Evolutionary conservation across 1,284 basidiomycete species (phyloP), one percentile per base, ranked within the genome.

Genomic region (Boletellus dicymbophilus): DNA sequence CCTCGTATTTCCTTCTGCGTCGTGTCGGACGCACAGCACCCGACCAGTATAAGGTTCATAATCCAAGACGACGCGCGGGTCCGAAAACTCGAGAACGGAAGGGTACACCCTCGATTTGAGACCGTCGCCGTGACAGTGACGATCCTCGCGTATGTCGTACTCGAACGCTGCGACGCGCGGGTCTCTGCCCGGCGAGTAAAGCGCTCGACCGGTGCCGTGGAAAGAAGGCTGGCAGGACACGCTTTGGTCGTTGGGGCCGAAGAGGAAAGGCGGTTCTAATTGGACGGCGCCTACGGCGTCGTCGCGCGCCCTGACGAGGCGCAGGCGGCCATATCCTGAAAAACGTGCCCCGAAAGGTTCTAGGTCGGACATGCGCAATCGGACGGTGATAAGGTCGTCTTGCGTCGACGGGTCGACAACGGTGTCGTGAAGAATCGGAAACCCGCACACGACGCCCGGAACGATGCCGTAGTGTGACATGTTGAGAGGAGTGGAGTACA

Each of bases 381-480:
- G 25, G 30, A 61, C 23, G 1, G 38, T 44, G 27, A 58, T 28
- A 22, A 59, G 25, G n/a, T 33, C 16, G 10, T 59, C 54, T 38
- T 48, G 40, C 1, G 49, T 54, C 15, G 40, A 20, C 8, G 46
- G 23, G 18, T 61, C 57, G 0, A 54, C 2, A 15, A 48, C 9
- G 16, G 59, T 12, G 23, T 58, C 54, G 1, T 42, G 49, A 5
- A 61, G 54, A 12, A 61, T 47, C 4, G 27, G 10, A 8, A 15
- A 1, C 3, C 45, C 10, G 9, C 11, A 1, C 18, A 52, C 21
- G 20, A 55, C 36, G 4, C 33, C 40, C 3, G 37, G 31, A 3
- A 57, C 20, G 25, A 54, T 22, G 4, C 54, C 40, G 5, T n/a
- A 23, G 25, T 58, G 59, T 3, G 57, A 60, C 4, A 22, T 28